These are phyloP conservation scores for Lasiosphaeria hispida DNA, from an alignment of 495 filamentous ascomycete species.

Conservation along the genomic window DNA sequence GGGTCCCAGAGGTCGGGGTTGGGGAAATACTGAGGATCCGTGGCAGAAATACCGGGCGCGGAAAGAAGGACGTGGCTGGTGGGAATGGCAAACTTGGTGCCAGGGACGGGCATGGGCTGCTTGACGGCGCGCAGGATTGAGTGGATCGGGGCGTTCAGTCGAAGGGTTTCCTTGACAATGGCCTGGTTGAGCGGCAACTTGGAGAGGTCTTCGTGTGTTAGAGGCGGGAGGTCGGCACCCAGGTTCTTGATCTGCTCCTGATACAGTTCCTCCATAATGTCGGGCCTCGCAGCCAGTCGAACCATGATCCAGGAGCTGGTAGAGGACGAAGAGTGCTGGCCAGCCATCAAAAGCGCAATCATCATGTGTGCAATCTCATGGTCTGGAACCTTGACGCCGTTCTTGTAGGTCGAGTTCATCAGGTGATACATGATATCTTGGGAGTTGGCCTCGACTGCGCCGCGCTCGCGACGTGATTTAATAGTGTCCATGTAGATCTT, in stretches of 20 bases:
- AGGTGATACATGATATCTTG: constrained; percentile 82
- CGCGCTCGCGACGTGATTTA: constrained; percentile 55
- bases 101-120: constrained; percentile 71
- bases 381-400: constrained; percentile 67
- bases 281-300: constrained; percentile 68
- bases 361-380: constrained; percentile 87
- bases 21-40: constrained; percentile 72
- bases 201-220: constrained; percentile 64
- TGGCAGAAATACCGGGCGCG: constrained; percentile 73
- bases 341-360: constrained; percentile 87
- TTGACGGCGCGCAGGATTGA: constrained; percentile 85
- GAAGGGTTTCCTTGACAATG: constrained; percentile 77
- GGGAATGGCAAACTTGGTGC: constrained; percentile 76
- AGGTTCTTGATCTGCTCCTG: constrained; percentile 66
- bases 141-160: constrained; percentile 78
- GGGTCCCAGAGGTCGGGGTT: constrained; percentile 82
- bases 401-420: constrained; percentile 76
- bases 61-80: constrained; percentile 73
- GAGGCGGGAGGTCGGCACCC: constrained; percentile 59
- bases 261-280: constrained; percentile 72
- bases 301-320: constrained; percentile 80
- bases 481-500: constrained; percentile 78
- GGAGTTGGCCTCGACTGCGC: constrained; percentile 41
- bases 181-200: constrained; percentile 67
- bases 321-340: constrained; percentile 83